Base-by-base conservation (phyloP, 345 rosid genomes). In the Dipteronia sinensis region DNA sequence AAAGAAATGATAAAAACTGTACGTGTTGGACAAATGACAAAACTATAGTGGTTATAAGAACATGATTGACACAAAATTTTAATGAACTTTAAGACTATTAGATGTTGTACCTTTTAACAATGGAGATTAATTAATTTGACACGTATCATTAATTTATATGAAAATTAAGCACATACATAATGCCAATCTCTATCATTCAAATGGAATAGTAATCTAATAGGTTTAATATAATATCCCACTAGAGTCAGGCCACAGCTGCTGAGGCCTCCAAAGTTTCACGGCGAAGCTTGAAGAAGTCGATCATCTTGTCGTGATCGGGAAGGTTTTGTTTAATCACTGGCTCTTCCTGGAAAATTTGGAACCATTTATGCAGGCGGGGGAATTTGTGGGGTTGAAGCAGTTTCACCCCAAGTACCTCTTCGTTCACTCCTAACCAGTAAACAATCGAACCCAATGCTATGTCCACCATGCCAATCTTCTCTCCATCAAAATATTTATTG, bases 281-380 rank as follows among this genome's bases (percentile, higher is more conserved):
- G 1, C 12, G 44, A 4, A 7, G 23, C 29, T 62, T 73, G 40
- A 7, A 74, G 27, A 1, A 9, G 12, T 16, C 10, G 1, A 76
- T 0, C 55, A 67, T 16, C 13, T 29, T 12, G 38, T 22, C 40
- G 0, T 0, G 22, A 51, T 82, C 69, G 10, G 74, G 77, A 25
- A 78, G 34, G 34, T 82, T 82, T n/a, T 82, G 49, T 58, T 78
- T 46, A 59, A 82, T 77, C 1, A 55, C 42, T 17, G 76, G 72
- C 0, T 25, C 13, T 71, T 78, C n/a, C 13, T 51, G 72, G 72
- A 76, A 76, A 67, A 68, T 20, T 12, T 67, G 7, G 6, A 67
- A 20, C 85, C 82, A 83, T 1, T 22, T 44, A 16, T 58, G 13
- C 68, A 72, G 42, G 22, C 71, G 67, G 49, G 82, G 80, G 38